Percentiles rank a stretch among this genome's conserved stretches.
Conservation (phyloP, 1,284 basidiomycete species). For the Rhodotorula mucilaginosa region DNA sequence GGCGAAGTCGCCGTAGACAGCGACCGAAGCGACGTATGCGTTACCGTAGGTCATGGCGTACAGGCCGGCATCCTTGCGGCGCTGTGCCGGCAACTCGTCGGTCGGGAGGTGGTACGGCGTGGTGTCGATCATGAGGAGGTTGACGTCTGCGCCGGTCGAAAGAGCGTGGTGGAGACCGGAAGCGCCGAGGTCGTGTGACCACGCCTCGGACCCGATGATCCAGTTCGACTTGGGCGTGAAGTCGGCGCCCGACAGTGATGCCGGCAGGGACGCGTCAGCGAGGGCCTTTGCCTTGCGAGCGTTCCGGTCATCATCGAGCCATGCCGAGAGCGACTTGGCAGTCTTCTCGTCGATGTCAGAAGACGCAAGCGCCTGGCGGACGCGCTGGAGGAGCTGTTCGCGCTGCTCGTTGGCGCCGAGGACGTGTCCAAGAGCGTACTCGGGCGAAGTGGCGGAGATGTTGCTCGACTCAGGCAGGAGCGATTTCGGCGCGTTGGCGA, state of each 20-base stretch:
- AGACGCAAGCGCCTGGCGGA: slow-evolving; percentile 44
- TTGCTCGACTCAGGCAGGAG: slow-evolving; percentile 49
- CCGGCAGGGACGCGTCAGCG: slow-evolving; percentile 37
- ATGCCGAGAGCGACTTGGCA: slow-evolving; percentile 60
- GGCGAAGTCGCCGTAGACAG: slow-evolving; percentile 91
- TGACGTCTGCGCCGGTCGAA: slow-evolving; percentile 84
- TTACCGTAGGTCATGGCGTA: slow-evolving; percentile 99
- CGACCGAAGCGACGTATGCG: slow-evolving; percentile 91
- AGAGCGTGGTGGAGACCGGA: slow-evolving; percentile 94
- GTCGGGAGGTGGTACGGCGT: slow-evolving; percentile 70
- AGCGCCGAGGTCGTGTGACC: slow-evolving; percentile 96
- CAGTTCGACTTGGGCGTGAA: slow-evolving; percentile 73
- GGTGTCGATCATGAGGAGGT: slow-evolving; percentile 93
- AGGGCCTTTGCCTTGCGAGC: slow-evolving; percentile 30
- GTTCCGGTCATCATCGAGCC: slow-evolving; percentile 58
- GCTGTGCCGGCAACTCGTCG: slow-evolving; percentile 60
- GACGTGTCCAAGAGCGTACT: slow-evolving; percentile 89
- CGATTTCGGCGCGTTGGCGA: slow-evolving; percentile 77
- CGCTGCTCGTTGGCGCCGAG: slow-evolving; percentile 75
- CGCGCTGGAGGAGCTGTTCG: slow-evolving; percentile 46
- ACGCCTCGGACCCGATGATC: slow-evolving; percentile 97
- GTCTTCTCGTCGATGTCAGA: slow-evolving; percentile 42
- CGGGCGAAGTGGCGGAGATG: slow-evolving; percentile 72
- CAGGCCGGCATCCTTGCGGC: slow-evolving; percentile 76
- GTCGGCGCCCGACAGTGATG: slow-evolving; percentile 58